These are phyloP conservation scores for Cylindrotheca closterium DNA, from an alignment of 108 stramenopile species.

Conservation along the genomic window DNA sequence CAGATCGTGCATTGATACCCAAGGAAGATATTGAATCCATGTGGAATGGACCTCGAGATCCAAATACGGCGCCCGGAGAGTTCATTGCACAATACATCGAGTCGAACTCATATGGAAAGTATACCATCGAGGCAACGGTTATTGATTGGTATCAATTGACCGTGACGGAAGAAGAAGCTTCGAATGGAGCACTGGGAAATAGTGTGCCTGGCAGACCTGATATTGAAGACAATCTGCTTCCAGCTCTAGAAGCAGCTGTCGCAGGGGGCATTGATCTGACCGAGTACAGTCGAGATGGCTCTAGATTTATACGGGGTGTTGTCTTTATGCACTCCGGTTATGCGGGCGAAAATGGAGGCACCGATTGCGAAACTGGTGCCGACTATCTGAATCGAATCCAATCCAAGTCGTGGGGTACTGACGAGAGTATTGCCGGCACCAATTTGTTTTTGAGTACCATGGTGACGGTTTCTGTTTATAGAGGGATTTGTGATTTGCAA, in stretches of 20 bases:
- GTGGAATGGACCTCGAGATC: conserved; percentile 17
- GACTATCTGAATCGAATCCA: neutral
- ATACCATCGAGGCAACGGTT: conserved; percentile 16
- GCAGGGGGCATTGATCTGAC: conserved; percentile 11
- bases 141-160: conserved; percentile 23
- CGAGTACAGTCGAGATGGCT: too few relatives aligned
- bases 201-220: neutral
- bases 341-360: conserved; percentile 49
- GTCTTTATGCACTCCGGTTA: conserved; percentile 57
- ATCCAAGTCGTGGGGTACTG: conserved; percentile 4
- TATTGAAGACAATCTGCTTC: conserved; percentile 10
- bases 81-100: conserved; percentile 20
- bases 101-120: conserved; percentile 23
- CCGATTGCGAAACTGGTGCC: conserved; percentile 15
- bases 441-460: neutral
- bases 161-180: conserved; percentile 15
- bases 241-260: conserved; percentile 13
- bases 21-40: conserved; percentile 16
- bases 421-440: neutral
- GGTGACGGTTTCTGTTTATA: conserved; percentile 16
- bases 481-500: conserved; percentile 28
- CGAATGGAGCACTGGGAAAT: conserved; percentile 10
- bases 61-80: conserved; percentile 20
- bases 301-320: too few relatives aligned
- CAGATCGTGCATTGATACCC: conserved; percentile 20